Base-by-base conservation (phyloP, 257 asterid genomes). In the Nicotiana benthamiana region DNA sequence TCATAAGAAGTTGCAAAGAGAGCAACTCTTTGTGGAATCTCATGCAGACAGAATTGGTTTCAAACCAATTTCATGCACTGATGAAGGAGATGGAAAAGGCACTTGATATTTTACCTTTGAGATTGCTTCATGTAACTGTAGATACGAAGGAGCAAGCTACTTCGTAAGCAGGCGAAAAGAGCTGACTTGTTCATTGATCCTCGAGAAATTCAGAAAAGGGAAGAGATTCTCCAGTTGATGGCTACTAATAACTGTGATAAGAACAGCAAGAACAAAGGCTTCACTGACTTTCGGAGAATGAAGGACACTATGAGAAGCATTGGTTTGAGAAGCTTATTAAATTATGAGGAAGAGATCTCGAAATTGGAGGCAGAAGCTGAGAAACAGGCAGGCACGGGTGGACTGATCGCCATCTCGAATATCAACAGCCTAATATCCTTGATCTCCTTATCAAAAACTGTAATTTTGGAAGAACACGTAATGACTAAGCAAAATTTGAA, bases 381-480 rank as follows among this genome's bases (percentile, higher is more conserved):
- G 86, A 89, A 87, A 79, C 97, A 94, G 87, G 97, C 95, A 17
- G 97, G 98, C 68, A 92, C 98, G 5, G 98, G 98, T 46, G 98
- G 98, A 63, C 89, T 90, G 12, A 84, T 88, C 4, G 95, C 91
- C 32, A 91, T 92, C 34, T 89, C 91, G 1, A 92, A 89, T 79
- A 91, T 94, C 66, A 89, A 89, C 46, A 94, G 90, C 79, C 92
- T 94, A 64, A 87, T 91, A 81, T 84, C 95, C 59, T 87, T 92
- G 85, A 57, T 94, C 77, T 89, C 97, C 20, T 70, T 80, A 36
- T 84, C 91, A 4, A 89, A 89, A 90, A 3, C 88, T 20, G 81
- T 83, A 7, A 65, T 87, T 75, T 83, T 86, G 16, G 87, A 74
- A 60, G 87, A 87, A 40, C 76, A 57, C 67, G 46, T 63, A 18